These are phyloP conservation scores for Capsella bursapastoris DNA, from an alignment of 345 rosid genomes.

Conservation along the genomic window DNA sequence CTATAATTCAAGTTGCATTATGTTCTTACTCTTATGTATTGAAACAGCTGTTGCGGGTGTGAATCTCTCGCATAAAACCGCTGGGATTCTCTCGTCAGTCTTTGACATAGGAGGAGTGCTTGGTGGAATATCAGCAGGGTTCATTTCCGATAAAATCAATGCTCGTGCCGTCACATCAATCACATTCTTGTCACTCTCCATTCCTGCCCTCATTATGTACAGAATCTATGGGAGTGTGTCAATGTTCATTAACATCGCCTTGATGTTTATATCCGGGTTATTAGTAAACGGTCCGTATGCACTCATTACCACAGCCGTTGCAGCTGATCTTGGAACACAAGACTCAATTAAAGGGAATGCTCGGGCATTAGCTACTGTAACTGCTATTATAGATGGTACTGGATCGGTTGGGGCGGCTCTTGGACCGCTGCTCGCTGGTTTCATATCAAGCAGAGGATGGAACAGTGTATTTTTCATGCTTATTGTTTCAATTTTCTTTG, in stretches of 20 bases:
- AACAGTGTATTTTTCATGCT: constrained; percentile 84
- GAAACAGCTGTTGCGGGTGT: constrained; percentile 82
- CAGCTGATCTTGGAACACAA: constrained; percentile 97
- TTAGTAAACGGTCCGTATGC: constrained; percentile 90
- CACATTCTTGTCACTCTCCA: constrained; percentile 66
- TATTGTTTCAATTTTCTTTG: constrained; percentile 58
- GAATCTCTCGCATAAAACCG: constrained; percentile 77
- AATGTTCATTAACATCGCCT: constrained; percentile 56
- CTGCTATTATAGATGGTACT: constrained; percentile 94
- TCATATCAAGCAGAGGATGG: constrained; percentile 83
- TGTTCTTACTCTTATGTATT: constrained; percentile 32
- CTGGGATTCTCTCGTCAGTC: constrained; percentile 80
- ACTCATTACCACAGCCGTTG: constrained; percentile 91
- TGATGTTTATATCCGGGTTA: constrained; percentile 82
- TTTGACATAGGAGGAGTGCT: constrained; percentile 88
- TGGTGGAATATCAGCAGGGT: constrained; percentile 83
- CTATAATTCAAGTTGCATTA: not conserved
- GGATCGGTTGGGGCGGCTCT: constrained; percentile 94
- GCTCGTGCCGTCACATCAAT: constrained; percentile 84
- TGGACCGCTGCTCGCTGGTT: constrained; percentile 90
- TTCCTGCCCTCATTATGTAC: constrained; percentile 74
- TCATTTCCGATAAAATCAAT: constrained; percentile 71
- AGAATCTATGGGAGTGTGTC: constrained; percentile 69
- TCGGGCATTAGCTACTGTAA: constrained; percentile 86
- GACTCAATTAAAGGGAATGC: constrained; percentile 70